phyloP scores from a whole-genome alignment of 2,329 filamentous ascomycete species.

The Xylariales sp. region DNA sequence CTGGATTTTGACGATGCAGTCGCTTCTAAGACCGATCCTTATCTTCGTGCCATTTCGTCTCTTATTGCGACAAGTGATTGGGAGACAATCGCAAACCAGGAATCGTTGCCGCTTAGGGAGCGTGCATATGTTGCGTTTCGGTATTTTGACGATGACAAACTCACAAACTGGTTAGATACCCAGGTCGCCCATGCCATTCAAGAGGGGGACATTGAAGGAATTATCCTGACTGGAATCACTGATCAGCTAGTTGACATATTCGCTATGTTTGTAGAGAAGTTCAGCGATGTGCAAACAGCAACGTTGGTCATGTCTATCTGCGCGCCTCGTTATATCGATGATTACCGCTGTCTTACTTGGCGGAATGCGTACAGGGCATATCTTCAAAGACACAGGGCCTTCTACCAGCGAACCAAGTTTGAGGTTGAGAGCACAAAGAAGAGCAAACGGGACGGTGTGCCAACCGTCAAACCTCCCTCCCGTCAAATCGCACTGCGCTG shows the following conservation, averaged over 20 bases:
- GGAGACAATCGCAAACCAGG: slow-evolving; percentile 68
- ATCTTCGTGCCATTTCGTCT: slow-evolving; percentile 73
- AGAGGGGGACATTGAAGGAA: slow-evolving; percentile 70
- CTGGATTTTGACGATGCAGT: slow-evolving; percentile 56
- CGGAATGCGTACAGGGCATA: slow-evolving; percentile 67
- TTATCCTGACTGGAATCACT: slow-evolving; percentile 73
- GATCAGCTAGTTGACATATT: slow-evolving; percentile 71
- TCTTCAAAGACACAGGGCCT: slow-evolving; percentile 67
- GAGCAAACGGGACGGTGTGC: slow-evolving; percentile 59
- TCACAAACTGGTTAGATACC: slow-evolving; percentile 64
- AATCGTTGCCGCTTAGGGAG: slow-evolving; percentile 69
- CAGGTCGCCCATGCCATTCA: slow-evolving; percentile 57
- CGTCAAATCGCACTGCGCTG: slow-evolving; percentile 72
- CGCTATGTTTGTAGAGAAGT: slow-evolving; percentile 70
- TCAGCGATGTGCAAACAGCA: slow-evolving; percentile 74
- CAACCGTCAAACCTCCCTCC: slow-evolving; percentile 60
- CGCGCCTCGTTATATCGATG: slow-evolving; percentile 71
- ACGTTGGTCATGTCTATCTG: slow-evolving; percentile 71
- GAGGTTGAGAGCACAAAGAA: slow-evolving; percentile 71
- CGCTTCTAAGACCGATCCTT: slow-evolving; percentile 67
- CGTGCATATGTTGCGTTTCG: slow-evolving; percentile 69
- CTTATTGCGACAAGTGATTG: slow-evolving; percentile 75
- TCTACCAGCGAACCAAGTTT: slow-evolving; percentile 72
- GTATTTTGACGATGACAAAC: slow-evolving; percentile 57
- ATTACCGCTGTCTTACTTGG: slow-evolving; percentile 72